A percentile compares a stretch with the other conserved stretches of the same genome.
Evolutionary conservation across 257 asterid species (phyloP).

Genomic region (Solanum chiquidenum): DNA sequence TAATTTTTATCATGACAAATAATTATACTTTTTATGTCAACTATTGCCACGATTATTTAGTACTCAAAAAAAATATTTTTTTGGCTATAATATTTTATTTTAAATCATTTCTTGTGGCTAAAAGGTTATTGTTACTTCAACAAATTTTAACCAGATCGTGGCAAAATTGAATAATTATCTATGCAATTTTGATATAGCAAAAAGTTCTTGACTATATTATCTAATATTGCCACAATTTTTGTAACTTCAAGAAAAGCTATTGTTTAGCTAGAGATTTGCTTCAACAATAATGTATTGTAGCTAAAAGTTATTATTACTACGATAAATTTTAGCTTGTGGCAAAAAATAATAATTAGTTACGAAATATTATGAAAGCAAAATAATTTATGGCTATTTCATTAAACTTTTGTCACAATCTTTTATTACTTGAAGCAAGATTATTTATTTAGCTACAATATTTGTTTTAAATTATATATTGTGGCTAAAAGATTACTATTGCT

Average conservation of each 20-base stretch:
- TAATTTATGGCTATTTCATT: too few relatives aligned
- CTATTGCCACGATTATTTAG: too few relatives aligned
- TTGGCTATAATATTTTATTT: too few relatives aligned
- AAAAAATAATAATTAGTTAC: too few relatives aligned
- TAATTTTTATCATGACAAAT: not conserved
- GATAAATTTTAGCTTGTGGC: not conserved
- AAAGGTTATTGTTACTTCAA: too few relatives aligned
- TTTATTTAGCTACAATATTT: not conserved
- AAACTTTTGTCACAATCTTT: too few relatives aligned
- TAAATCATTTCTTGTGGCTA: too few relatives aligned
- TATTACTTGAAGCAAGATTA: not conserved
- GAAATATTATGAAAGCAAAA: too few relatives aligned
- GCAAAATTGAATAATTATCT: not conserved
- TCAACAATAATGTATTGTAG: too few relatives aligned
- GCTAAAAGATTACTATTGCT: not conserved
- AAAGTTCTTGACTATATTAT: too few relatives aligned
- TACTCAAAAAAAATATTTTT: not conserved
- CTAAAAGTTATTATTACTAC: not conserved
- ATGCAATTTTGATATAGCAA: too few relatives aligned
- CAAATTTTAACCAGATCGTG: too few relatives aligned
- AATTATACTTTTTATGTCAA: not conserved
- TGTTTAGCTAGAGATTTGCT: not conserved
- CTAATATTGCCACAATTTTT: not conserved
- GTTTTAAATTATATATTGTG: not conserved
- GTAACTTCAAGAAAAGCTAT: not conserved